Evolutionary conservation across 2,329 filamentous ascomycete genomes (phyloP).

Genomic region (Fusarium bactridioides): DNA sequence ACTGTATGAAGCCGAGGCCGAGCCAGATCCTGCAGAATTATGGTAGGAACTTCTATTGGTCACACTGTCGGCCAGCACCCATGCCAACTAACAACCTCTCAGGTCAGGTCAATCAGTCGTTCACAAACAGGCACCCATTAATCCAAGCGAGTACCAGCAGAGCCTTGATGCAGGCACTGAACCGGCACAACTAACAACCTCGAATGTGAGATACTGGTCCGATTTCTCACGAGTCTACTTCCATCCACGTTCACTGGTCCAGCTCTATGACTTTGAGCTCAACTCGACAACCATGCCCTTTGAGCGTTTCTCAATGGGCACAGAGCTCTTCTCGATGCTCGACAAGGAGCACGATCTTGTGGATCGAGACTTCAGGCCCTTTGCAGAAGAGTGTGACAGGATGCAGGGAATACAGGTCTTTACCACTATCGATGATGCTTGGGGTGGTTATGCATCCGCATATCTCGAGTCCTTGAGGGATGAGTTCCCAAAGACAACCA

Average conservation of each 20-base stretch:
- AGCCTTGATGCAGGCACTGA: slow-evolving; percentile 77
- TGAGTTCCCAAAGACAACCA: slow-evolving; percentile 86
- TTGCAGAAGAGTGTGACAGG: slow-evolving; percentile 92
- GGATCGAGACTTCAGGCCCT: slow-evolving; percentile 88
- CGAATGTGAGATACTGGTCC: slow-evolving; percentile 91
- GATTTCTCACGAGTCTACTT: slow-evolving; percentile 95
- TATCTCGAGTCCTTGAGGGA: slow-evolving; percentile 84
- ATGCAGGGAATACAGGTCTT: slow-evolving; percentile 88
- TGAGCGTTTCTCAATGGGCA: slow-evolving; percentile 86
- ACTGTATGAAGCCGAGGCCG: slow-evolving; percentile 71
- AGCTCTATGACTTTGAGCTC: slow-evolving; percentile 87
- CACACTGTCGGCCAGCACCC: no score
- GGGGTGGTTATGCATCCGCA: slow-evolving; percentile 77
- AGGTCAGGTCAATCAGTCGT: slow-evolving; percentile 74
- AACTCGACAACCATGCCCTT: slow-evolving; percentile 84
- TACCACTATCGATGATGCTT: slow-evolving; percentile 76
- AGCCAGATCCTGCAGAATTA: slow-evolving; percentile 44
- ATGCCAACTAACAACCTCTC: background rate
- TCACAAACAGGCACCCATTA: slow-evolving; percentile 73
- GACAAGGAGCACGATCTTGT: slow-evolving; percentile 86
- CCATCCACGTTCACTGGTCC: slow-evolving; percentile 86
- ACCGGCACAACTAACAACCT: slow-evolving; percentile 70
- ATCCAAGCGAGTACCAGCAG: slow-evolving; percentile 77
- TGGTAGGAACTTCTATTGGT: slow-evolving; percentile 45
- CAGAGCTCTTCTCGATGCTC: slow-evolving; percentile 75